Evolutionary conservation across 1,284 basidiomycete genomes (phyloP), one percentile per base, ranked within the genome.

Genomic region (Ustilago sp.): DNA sequence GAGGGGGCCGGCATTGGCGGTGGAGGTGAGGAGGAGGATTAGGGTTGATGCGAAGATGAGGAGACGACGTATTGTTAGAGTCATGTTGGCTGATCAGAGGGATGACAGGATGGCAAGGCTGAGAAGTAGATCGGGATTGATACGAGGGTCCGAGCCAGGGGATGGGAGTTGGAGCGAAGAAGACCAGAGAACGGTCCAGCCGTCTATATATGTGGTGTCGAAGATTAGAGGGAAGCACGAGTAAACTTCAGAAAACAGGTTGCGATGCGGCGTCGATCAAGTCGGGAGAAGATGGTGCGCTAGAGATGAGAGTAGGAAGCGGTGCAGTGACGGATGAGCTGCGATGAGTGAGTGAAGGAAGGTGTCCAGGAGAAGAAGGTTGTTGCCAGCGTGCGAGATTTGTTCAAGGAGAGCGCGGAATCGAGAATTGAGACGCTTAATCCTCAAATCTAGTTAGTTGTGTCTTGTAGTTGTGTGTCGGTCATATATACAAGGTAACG

Each of bases 1-100:
- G 43, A 74, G 68, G 9, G 71, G 59, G 2, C 57, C 59, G 12
- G 61, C 59, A 7, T 50, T 23, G 23, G 53, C 52, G 17, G 50
- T 34, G 1, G 53, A 5, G 23, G 58, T 61, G 13, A 48, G 19
- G 1, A 50, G 15, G 39, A 67, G 52, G 4, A 67, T 39, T 13
- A 67, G 52, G 4, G 63, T 39, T 13, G 57, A 41, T 23, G 41
- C 0, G 39, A 72, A 2, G 35, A 47, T 57, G 19, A 56, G 17
- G 6, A 63, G 17, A 45, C 57, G 63, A 4, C 64, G 70, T 48
- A 36, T 51, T 19, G 59, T 51, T 5, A 39, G 48, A 4, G 56
- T 15, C 63, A 67, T 72, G 55, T n/a, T 23, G 19, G 12, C 32
- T 5, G 19, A 8, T 35, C 12, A 17, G 51, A n/a, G 35, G 11